These are phyloP conservation scores for Rehmannia glutinosa DNA, from an alignment of 257 asterid genomes.

Conservation along the genomic window DNA sequence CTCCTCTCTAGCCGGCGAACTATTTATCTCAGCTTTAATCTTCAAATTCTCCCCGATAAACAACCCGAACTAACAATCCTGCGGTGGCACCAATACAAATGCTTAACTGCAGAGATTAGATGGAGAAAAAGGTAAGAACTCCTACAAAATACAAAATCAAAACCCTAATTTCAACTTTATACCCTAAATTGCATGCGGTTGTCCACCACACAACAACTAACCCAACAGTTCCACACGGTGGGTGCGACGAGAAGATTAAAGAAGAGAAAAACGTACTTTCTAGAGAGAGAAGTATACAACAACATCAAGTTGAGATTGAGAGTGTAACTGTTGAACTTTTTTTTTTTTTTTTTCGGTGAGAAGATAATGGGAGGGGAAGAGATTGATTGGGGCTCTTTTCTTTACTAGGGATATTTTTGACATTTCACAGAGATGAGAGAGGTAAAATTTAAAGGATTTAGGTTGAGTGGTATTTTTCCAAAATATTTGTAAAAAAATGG, in stretches of 20 bases:
- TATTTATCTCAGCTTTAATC: neutral
- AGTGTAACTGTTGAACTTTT: too few species aligned
- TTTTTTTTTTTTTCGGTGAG: too few species aligned
- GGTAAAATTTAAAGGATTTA: too few species aligned
- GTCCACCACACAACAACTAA: slow-evolving; percentile 15
- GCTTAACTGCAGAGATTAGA: slow-evolving; percentile 12
- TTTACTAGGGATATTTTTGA: too few species aligned
- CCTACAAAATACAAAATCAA: slow-evolving; percentile 13
- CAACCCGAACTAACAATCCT: too few species aligned
- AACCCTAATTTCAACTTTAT: slow-evolving; percentile 17
- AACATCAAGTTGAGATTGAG: too few species aligned
- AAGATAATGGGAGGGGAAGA: too few species aligned
- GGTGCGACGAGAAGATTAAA: neutral
- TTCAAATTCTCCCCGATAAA: slow-evolving; percentile 2
- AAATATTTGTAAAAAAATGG: too few species aligned
- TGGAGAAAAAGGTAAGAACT: neutral
- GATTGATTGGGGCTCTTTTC: too few species aligned
- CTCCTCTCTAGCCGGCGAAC: slow-evolving; percentile 18
- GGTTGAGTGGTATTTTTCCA: too few species aligned
- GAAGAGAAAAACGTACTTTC: neutral
- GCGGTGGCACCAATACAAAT: neutral
- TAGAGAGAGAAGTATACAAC: slow-evolving; percentile 21
- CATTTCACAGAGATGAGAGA: too few species aligned
- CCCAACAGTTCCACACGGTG: slow-evolving; percentile 23
- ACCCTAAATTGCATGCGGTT: slow-evolving; percentile 11